A percentile compares a stretch with the other conserved stretches of the same genome.
Conservation (phyloP, 176 grass and related monocot species). For the Chloris gayana region DNA sequence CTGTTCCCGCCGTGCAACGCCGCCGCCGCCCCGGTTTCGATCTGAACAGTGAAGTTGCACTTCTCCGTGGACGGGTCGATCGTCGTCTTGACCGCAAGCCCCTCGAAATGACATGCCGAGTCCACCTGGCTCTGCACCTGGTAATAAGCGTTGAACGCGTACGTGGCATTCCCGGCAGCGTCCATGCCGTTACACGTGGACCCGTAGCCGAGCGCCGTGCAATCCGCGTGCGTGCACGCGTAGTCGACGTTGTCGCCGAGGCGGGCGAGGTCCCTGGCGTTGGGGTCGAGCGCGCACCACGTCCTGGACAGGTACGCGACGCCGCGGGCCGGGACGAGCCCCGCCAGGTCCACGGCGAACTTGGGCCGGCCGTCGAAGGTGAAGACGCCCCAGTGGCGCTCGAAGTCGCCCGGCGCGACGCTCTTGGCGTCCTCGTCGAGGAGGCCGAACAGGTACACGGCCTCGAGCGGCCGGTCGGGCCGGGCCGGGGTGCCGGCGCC, state of each 20-base stretch:
- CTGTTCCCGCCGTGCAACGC: too few species aligned
- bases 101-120: conserved; percentile 61
- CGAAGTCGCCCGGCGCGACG: conserved; percentile 64
- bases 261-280: conserved; percentile 29
- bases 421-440: conserved; percentile 81
- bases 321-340: conserved; percentile 50
- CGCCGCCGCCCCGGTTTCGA: conserved; percentile 15
- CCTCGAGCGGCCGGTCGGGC: conserved; percentile 58
- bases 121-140: conserved; percentile 68
- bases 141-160: conserved; percentile 82
- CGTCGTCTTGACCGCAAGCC: conserved; percentile 51
- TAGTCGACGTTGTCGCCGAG: conserved; percentile 57
- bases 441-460: conserved; percentile 62
- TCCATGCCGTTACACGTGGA: conserved; percentile 81
- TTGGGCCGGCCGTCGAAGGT: conserved; percentile 71
- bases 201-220: conserved; percentile 68
- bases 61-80: conserved; percentile 58
- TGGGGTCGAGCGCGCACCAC: conserved; percentile 64
- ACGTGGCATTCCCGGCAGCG: conserved; percentile 62
- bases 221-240: conserved; percentile 66
- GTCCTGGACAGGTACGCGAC: conserved; percentile 49
- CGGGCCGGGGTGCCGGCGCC: conserved; percentile 60
- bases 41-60: conserved; percentile 80
- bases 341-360: conserved; percentile 59
- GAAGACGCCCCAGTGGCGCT: conserved; percentile 83